Evolutionary conservation across 306 rosid genomes (phyloP).

Genomic region (Castanea sativa): DNA sequence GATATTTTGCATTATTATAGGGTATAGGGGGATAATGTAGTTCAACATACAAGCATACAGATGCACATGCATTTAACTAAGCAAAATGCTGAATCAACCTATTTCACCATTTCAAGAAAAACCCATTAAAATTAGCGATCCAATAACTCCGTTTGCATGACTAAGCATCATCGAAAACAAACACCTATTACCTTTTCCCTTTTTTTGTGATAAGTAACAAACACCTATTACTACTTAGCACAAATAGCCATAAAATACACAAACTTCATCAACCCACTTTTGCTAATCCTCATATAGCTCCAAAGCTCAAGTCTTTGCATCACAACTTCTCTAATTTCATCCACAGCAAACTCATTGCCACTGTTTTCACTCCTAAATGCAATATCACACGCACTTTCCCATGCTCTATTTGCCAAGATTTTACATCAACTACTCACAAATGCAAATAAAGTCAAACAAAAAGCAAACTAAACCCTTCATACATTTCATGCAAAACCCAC

Average conservation of each 20-base stretch:
- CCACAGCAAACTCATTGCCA: not conserved
- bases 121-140: not conserved
- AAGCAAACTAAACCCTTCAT: not conserved
- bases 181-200: too few species aligned
- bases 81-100: not conserved
- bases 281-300: not conserved
- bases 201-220: too few species aligned
- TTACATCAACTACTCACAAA: not conserved
- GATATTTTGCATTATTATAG: too few species aligned
- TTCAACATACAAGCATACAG: not conserved
- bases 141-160: not conserved
- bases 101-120: not conserved
- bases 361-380: not conserved
- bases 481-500: not conserved
- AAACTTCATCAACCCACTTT: not conserved
- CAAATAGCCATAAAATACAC: too few species aligned
- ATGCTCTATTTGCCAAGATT: not conserved
- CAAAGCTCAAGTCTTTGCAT: not conserved
- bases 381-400: not conserved
- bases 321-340: not conserved
- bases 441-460: not conserved
- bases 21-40: too few species aligned
- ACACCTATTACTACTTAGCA: too few species aligned
- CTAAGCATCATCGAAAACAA: not conserved
- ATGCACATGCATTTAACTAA: not conserved